Evolutionary conservation across 108 stramenopile species (phyloP), one percentile per base, ranked within the genome.

Genomic region (Fragilariopsis cylindrus): DNA sequence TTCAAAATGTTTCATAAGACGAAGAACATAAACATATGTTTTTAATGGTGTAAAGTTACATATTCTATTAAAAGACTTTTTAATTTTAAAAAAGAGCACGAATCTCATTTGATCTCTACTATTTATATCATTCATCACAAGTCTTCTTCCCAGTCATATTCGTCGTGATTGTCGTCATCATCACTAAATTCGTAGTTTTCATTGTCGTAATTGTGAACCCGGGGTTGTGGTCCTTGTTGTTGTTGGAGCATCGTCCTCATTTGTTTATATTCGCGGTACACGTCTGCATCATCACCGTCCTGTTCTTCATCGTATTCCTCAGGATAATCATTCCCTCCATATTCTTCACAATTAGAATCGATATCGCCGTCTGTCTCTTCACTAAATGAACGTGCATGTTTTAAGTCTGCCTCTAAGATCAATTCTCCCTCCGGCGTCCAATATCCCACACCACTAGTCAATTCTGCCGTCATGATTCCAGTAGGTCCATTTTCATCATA

Each of bases 381-480:
- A 42, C 44, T 56, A 5, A 55, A 9, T 30, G 41, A 63, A 7
- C 45, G 44, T 3, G 16, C 43, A 41, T 68, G 41, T 3, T 64
- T 66, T n/a, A 60, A 75, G 7, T 70, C 67, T 5, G 58, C 41
- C 43, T 89, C 87, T 45, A 94, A 65, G 13, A 94, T 70, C 3
- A 94, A 76, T 70, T 92, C 88, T 16, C 93, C 93, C 47, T 82
- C 72, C 62, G 90, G 84, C 15, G 83, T 86, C 89, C 90, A 91
- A 63, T 84, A 91, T 0, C 89, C 93, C 18, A 90, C 81, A 15
- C 93, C 93, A n/a, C 81, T 71, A 2, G 69, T 53, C 45, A 94
- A 64, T 60, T 90, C 85, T 45, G 88, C 84, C 8, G 78, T 74
- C 58, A 70, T 63, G 50, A 64, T 41, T 5, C 6, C 21, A 4